A percentile compares a stretch with the other conserved stretches of the same genome.
These are phyloP conservation scores for Candida schatavii DNA, from an alignment of 805 yeast genomes.

Conservation along the genomic window DNA sequence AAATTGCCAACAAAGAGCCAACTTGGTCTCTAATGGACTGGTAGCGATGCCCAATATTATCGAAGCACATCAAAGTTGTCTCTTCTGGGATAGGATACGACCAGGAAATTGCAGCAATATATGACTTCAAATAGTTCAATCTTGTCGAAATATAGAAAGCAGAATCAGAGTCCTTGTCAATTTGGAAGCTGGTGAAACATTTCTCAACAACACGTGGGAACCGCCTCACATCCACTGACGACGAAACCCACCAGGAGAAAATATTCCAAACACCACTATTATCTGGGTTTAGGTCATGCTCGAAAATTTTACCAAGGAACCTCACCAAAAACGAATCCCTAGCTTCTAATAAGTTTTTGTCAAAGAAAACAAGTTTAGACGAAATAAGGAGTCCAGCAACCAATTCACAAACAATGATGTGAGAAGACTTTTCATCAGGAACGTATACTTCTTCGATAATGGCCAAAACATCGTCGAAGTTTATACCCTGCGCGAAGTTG, in stretches of 20 bases:
- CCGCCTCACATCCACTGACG: constrained; percentile 66
- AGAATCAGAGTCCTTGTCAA: constrained; percentile 52
- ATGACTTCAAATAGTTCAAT: constrained; percentile 51
- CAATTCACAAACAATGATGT: constrained; percentile 71
- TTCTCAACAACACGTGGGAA: constrained; percentile 46
- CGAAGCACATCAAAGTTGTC: constrained; percentile 42
- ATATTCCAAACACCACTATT: constrained; percentile 72
- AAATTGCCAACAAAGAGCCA: constrained; percentile 55
- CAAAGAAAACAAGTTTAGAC: constrained; percentile 39
- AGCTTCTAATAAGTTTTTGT: constrained; percentile 17
- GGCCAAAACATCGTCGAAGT: constrained; percentile 51
- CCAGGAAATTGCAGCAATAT: constrained; percentile 52
- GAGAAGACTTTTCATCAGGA: constrained; percentile 69
- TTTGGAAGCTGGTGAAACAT: constrained; percentile 43
- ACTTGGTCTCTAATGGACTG: constrained; percentile 68
- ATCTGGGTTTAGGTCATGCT: constrained; percentile 68
- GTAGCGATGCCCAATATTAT: constrained; percentile 61
- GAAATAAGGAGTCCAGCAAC: constrained; percentile 60
- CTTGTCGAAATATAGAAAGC: constrained; percentile 66
- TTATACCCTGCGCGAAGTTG: constrained; percentile 40
- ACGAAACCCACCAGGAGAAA: constrained; percentile 70
- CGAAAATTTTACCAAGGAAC: constrained; percentile 47
- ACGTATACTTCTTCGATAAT: constrained; percentile 51
- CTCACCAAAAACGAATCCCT: constrained; percentile 47
- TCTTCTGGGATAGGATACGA: constrained; percentile 50